Base-by-base conservation (phyloP, 306 rosid genomes). In the Trifolium fragiferum region DNA sequence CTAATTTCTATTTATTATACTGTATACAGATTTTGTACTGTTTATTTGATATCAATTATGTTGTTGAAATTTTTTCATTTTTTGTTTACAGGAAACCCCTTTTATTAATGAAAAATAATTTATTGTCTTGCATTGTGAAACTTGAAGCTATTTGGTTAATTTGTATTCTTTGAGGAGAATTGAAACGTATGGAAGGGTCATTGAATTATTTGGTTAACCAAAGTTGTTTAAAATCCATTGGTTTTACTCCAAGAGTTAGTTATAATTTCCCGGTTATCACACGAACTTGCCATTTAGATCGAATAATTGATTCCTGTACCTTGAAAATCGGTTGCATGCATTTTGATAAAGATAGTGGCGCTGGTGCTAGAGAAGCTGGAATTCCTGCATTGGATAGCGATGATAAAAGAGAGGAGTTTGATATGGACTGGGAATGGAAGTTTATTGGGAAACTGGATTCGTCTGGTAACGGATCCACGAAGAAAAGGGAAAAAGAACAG, bases 371-470 rank as follows among this genome's bases (percentile, higher is more conserved):
- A 53, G 66, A 3, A 30, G 33, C 33, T 30, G 4, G 33, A 30
- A 30, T 44, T 72, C 79, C 69, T 44, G 77, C 78, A 13, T 10
- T 61, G 49, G 84, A 74, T 53, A 49, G 66, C 11, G 85, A 74
- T 58, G 86, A 74, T 59, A 73, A 72, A 6, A 84, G 65, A 54
- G 50, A 68, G 50, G 73, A 43, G 15, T 40, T 70, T 66, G 16
- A 43, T 61, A 16, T 40, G 83, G 89, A 87, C 13, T 91, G 97
- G 97, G 96, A 89, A 66, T 38, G 11, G 32, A 92, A 93, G 85
- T 82, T 93, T 53, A 32, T 91, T 6, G 87, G 87, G 74, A 88
- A 89, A 51, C 72, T 93, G 16, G 94, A 88, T 69, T 96, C 93
- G 23, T 82, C 86, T 68, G 88, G 87, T 73, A 86, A 84, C 55